A percentile compares a stretch with the other conserved stretches of the same genome.
Evolutionary conservation across 176 grass and related monocot genomes (phyloP).

Genomic region (Oropetium thomaeum): DNA sequence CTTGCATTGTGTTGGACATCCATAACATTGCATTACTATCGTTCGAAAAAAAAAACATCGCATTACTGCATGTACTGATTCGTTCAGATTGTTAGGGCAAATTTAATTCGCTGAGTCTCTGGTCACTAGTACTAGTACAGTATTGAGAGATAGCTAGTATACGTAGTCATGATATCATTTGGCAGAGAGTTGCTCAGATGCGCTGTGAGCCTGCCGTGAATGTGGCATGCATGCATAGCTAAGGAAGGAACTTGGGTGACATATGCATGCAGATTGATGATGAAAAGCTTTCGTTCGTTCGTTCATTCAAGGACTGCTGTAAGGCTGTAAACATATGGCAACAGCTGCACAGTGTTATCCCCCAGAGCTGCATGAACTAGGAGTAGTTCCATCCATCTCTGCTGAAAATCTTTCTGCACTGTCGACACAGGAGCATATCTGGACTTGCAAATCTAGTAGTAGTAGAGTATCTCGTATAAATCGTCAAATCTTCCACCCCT

Average conservation of each 20-base stretch:
- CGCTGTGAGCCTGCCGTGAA: background rate
- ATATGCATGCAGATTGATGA: constrained; percentile 24
- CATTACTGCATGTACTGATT: background rate
- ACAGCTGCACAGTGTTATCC: background rate
- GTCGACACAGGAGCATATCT: constrained; percentile 37
- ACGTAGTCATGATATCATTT: constrained; percentile 1
- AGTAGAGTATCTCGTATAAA: constrained; percentile 14
- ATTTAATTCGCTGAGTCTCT: background rate
- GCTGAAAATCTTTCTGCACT: constrained; percentile 32
- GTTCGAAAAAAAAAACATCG: no score
- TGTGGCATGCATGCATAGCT: constrained; percentile 20
- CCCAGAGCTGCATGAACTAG: background rate
- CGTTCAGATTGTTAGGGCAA: background rate
- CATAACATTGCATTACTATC: background rate
- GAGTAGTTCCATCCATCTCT: constrained; percentile 26
- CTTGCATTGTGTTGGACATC: no score
- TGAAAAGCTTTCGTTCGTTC: constrained; percentile 34
- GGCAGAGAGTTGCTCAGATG: background rate
- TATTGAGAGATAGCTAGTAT: constrained; percentile 1
- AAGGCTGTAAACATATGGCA: constrained; percentile 30
- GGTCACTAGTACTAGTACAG: background rate
- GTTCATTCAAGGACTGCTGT: constrained; percentile 34
- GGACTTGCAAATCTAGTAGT: constrained; percentile 20
- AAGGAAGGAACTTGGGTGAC: constrained; percentile 19
- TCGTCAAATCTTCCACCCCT: background rate